Evolutionary conservation across 1,284 basidiomycete genomes (phyloP).

Genomic region (Pulchroboletus neoregius): DNA sequence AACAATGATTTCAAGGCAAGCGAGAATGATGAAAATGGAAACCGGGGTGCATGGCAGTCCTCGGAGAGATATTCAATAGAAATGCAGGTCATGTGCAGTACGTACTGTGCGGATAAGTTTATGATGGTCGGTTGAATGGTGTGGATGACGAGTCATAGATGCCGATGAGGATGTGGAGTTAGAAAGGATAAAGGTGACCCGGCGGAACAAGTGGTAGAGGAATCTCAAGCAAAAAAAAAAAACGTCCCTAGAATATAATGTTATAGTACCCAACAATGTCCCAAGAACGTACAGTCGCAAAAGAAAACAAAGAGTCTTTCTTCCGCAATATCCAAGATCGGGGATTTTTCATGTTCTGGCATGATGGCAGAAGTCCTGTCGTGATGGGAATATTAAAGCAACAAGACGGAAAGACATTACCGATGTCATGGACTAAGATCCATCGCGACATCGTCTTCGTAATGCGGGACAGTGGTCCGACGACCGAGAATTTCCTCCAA

Average conservation of each 20-base stretch:
- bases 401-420: background rate
- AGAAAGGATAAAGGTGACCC: constrained; percentile 15
- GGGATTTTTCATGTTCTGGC: constrained; percentile 4
- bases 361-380: constrained; percentile 2
- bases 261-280: constrained; percentile 35
- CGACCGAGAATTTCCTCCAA: constrained; percentile 57
- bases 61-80: constrained; percentile 25
- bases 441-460: constrained; percentile 38
- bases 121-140: constrained; percentile 14
- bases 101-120: constrained; percentile 25
- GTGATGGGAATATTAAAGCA: constrained; percentile 9
- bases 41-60: constrained; percentile 2
- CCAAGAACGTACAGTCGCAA: constrained; percentile 34
- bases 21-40: background rate
- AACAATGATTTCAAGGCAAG: background rate
- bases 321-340: constrained; percentile 27
- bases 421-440: constrained; percentile 37
- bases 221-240: constrained; percentile 30
- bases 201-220: constrained; percentile 4
- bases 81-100: constrained; percentile 32
- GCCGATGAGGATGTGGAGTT: constrained; percentile 12
- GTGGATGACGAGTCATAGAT: constrained; percentile 29
- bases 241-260: constrained; percentile 35
- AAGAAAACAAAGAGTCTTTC: constrained; percentile 11
- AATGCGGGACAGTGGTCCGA: constrained; percentile 6